Conservation (phyloP, 129 eudicot genomes). For the Saposhnikovia divaricata region DNA sequence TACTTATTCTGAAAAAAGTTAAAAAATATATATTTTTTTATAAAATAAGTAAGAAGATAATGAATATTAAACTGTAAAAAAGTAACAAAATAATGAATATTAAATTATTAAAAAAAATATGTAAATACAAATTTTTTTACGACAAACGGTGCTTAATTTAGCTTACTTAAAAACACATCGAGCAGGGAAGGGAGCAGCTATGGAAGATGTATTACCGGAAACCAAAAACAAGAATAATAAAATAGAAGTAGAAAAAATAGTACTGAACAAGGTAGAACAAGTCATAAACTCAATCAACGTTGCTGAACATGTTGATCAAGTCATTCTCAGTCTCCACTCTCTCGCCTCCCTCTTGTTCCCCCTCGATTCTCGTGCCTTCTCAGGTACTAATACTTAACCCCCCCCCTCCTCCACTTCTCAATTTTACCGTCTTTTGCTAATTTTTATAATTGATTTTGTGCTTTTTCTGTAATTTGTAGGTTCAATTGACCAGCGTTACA, state of each 20-base stretch:
- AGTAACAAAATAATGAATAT: too few species aligned
- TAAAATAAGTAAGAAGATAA: too few species aligned
- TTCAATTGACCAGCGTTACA: conserved; percentile 42
- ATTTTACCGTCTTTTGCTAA: neutral
- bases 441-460: neutral
- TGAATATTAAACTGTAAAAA: too few species aligned
- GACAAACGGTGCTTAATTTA: too few species aligned
- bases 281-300: conserved; percentile 40
- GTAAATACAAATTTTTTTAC: too few species aligned
- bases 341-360: conserved; percentile 63
- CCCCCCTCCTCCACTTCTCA: neutral
- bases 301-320: conserved; percentile 59
- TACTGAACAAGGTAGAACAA: conserved; percentile 43
- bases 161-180: too few species aligned
- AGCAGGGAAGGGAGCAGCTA: neutral
- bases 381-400: conserved; percentile 27
- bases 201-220: neutral
- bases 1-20: too few species aligned
- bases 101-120: too few species aligned
- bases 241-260: conserved; percentile 19
- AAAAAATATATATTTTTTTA: too few species aligned
- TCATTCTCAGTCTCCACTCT: conserved; percentile 63
- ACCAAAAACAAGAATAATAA: neutral
- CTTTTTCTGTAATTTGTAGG: conserved; percentile 29
- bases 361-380: conserved; percentile 43